These are phyloP conservation scores for Asclepias syriaca DNA, from an alignment of 257 asterid species.

Conservation along the genomic window DNA sequence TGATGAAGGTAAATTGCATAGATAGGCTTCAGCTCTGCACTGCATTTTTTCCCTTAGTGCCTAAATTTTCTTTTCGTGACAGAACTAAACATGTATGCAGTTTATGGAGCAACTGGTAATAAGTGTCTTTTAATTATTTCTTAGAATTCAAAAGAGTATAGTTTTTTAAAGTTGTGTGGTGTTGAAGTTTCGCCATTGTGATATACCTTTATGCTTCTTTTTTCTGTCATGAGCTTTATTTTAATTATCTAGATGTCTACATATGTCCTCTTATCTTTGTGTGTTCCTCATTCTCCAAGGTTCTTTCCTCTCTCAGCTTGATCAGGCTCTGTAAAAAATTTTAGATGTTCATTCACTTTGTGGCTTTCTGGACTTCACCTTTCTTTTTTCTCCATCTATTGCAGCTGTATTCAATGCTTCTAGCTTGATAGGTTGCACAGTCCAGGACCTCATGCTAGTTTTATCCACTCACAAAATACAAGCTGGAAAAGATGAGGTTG, in stretches of 20 bases:
- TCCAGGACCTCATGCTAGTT: conserved; percentile 58
- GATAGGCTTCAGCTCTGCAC: neutral
- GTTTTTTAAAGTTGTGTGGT: neutral
- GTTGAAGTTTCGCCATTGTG: neutral
- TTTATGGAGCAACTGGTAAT: neutral
- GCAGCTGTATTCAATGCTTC: conserved; percentile 80
- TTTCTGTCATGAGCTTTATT: neutral
- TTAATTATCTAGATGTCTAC: neutral
- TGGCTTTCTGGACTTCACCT: conserved; percentile 16
- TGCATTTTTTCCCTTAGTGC: conserved; percentile 6
- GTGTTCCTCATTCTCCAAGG: neutral
- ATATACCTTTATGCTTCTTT: neutral
- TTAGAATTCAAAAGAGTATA: neutral
- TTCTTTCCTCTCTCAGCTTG: neutral
- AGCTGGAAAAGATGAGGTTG: conserved; percentile 62
- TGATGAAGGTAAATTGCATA: conserved; percentile 66
- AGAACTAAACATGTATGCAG: neutral
- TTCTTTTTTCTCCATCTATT: conserved; percentile 16
- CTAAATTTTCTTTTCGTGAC: neutral
- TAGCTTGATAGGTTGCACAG: conserved; percentile 75
- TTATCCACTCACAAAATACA: conserved; percentile 64
- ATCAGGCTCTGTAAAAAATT: neutral
- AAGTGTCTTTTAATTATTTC: neutral
- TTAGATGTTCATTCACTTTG: neutral
- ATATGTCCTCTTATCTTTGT: neutral